A percentile compares a stretch with the other conserved stretches of the same genome.
Evolutionary conservation across 2,329 filamentous ascomycete genomes (phyloP).

Genomic region (Arthrocladium fulminans): DNA sequence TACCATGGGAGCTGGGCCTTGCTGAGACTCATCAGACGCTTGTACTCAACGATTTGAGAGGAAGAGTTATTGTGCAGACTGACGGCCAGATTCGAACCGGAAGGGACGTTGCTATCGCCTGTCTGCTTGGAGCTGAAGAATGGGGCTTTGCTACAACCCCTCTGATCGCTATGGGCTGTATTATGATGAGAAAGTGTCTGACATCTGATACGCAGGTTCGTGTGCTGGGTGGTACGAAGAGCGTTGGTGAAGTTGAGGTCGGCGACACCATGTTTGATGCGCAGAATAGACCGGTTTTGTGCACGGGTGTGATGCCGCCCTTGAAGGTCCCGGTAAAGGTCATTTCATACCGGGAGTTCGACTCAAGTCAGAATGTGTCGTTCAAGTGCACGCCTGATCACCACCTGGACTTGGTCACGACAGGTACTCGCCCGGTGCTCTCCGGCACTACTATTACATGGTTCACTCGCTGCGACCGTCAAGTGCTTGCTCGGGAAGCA

Average conservation of each 20-base stretch:
- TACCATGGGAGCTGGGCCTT: constrained; percentile 93
- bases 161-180: constrained; percentile 91
- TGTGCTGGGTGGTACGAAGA: background rate
- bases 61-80: constrained; percentile 90
- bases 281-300: background rate
- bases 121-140: constrained; percentile 92
- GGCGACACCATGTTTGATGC: background rate
- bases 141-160: constrained; percentile 95
- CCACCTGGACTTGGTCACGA: background rate
- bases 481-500: background rate
- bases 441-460: background rate
- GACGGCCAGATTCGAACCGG: constrained; percentile 91
- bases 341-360: no score
- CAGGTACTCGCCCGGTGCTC: background rate
- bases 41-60: constrained; percentile 89
- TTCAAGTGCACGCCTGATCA: background rate
- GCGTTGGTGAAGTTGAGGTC: background rate
- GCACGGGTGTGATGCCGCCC: no score
- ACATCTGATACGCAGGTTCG: background rate
- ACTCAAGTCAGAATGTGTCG: background rate
- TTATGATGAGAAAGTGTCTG: constrained; percentile 82
- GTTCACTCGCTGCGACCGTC: background rate
- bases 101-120: constrained; percentile 87
- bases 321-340: no score
- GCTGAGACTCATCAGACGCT: constrained; percentile 95